Evolutionary conservation across 192 early-diverging fungal genomes (phyloP).

Genomic region (Glomus cerebriforme): DNA sequence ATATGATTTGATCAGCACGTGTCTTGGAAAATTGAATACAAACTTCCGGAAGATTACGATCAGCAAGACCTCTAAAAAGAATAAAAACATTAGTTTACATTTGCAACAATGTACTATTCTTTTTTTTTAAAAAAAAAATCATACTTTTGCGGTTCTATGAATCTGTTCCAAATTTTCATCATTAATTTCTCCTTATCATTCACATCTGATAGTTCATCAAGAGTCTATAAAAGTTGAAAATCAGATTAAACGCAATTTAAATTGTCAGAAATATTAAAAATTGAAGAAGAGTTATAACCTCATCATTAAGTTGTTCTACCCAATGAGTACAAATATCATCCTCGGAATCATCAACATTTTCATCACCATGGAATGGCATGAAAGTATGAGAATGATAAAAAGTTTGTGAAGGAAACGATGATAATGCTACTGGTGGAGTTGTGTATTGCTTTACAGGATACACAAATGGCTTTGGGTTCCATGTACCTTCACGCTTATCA

Average conservation of each 20-base stretch:
- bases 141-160: constrained; percentile 20
- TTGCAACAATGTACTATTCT: not conserved
- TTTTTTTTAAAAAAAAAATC: not conserved
- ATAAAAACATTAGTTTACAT: not conserved
- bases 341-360: constrained; percentile 15
- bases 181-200: constrained; percentile 26
- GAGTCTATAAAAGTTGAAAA: not conserved
- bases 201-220: constrained; percentile 20
- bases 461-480: constrained; percentile 17
- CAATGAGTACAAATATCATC: constrained; percentile 31
- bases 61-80: constrained; percentile 23
- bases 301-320: constrained; percentile 25
- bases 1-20: constrained; percentile 9
- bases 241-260: not conserved
- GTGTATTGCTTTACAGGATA: constrained; percentile 5
- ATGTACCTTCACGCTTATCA: constrained; percentile 6
- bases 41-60: constrained; percentile 26
- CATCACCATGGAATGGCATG: constrained; percentile 25
- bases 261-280: not conserved
- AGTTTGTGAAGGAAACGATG: constrained; percentile 1
- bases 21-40: constrained; percentile 28
- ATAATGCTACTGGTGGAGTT: not conserved
- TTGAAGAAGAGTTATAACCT: not conserved
- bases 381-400: constrained; percentile 32
- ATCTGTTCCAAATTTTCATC: constrained; percentile 32